A percentile compares a stretch with the other conserved stretches of the same genome.
phyloP scores from a whole-genome alignment of 139 green algal genomes.

The Coelastrella sp. region DNA sequence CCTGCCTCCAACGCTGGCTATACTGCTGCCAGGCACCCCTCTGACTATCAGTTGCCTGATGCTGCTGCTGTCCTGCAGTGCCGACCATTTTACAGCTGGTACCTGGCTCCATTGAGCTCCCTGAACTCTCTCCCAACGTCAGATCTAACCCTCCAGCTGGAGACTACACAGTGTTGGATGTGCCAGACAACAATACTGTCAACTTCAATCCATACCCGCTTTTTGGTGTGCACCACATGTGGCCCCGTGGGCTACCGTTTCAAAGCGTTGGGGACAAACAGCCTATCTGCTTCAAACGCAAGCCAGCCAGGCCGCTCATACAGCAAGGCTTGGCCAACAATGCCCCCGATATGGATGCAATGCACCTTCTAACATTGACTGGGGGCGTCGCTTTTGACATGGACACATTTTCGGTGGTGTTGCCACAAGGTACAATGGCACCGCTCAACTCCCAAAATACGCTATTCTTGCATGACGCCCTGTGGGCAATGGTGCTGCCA shows the following conservation, averaged over 20 bases:
- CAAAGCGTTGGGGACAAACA: neutral
- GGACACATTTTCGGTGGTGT: neutral
- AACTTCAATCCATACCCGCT: neutral
- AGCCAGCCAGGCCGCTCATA: neutral
- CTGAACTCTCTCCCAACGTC: neutral
- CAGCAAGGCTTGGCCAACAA: neutral
- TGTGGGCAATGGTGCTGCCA: conserved; percentile 1
- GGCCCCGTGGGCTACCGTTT: neutral
- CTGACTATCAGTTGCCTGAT: too few relatives aligned
- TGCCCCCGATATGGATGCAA: conserved; percentile 17
- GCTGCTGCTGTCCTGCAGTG: neutral
- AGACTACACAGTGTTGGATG: conserved; percentile 3
- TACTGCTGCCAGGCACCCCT: too few relatives aligned
- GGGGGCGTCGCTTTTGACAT: neutral
- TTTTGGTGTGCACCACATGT: neutral
- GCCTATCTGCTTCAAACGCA: neutral
- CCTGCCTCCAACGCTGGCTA: too few relatives aligned
- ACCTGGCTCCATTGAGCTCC: neutral
- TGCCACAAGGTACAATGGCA: neutral
- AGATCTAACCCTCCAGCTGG: neutral
- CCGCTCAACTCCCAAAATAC: neutral
- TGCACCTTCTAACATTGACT: neutral
- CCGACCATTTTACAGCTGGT: neutral
- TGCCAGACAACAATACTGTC: neutral
- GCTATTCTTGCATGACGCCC: neutral